Percentiles rank a stretch among this genome's conserved stretches.
Conservation (phyloP, 2,329 filamentous ascomycete genomes). For the Monilinia laxa region DNA sequence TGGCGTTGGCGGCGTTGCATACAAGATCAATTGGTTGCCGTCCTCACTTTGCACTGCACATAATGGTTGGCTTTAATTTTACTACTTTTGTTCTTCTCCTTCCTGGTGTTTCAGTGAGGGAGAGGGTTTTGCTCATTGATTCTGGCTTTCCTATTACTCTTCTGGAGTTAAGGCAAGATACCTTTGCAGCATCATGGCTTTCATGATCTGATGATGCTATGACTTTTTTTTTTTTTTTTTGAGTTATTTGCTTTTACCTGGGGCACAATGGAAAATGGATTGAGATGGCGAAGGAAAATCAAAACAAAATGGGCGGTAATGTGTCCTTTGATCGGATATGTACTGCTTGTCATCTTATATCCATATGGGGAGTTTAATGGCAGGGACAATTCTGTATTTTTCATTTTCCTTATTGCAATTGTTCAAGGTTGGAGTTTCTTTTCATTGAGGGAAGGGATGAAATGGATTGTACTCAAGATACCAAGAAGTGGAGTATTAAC, state of each 20-base stretch:
- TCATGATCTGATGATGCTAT: slow-evolving; percentile 23
- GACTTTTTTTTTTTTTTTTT: slow-evolving; percentile 12
- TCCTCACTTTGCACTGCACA: slow-evolving; percentile 19
- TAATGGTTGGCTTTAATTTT: slow-evolving; percentile 22
- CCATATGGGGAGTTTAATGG: slow-evolving; percentile 23
- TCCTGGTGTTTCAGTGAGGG: slow-evolving; percentile 13
- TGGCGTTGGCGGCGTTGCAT: slow-evolving; percentile 29
- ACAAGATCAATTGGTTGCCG: slow-evolving; percentile 27
- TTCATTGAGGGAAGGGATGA: slow-evolving; percentile 1
- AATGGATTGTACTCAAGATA: slow-evolving; percentile 19
- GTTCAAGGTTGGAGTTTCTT: slow-evolving; percentile 6
- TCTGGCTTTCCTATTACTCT: slow-evolving; percentile 9
- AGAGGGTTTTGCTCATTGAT: slow-evolving; percentile 20
- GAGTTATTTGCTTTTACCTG: slow-evolving; percentile 4
- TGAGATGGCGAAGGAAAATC: slow-evolving; percentile 2
- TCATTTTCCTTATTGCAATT: slow-evolving; percentile 9
- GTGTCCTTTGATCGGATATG: slow-evolving; percentile 14
- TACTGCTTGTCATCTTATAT: slow-evolving; percentile 16
- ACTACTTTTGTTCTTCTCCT: slow-evolving; percentile 19
- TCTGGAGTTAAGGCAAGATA: slow-evolving; percentile 12
- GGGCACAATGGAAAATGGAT: slow-evolving; percentile 1
- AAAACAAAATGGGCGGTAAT: slow-evolving; percentile 5
- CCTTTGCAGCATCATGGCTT: slow-evolving; percentile 22
- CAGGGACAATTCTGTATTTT: slow-evolving; percentile 20
- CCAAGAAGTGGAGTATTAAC: slow-evolving; percentile 20